phyloP scores from a whole-genome alignment of 768 basidiomycete species.

The Phaeolepiota aurea region DNA sequence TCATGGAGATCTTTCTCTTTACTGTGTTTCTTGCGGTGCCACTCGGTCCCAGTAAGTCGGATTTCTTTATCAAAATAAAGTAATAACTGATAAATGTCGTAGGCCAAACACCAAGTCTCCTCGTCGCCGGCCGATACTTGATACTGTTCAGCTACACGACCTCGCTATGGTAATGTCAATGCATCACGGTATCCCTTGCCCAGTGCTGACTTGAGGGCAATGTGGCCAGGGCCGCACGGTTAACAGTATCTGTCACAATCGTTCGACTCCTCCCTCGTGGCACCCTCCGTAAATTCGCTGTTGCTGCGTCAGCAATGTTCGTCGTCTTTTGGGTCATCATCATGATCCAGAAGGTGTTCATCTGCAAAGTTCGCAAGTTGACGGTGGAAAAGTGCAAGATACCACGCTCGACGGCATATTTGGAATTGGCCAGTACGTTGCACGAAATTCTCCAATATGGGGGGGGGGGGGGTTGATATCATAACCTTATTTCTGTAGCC shows the following conservation, averaged over 20 bases:
- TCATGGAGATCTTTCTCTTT: conserved; percentile 2
- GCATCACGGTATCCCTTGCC: neutral
- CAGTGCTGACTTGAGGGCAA: no score
- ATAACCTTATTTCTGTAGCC: neutral
- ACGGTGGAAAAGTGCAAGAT: neutral
- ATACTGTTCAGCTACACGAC: neutral
- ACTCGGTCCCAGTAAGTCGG: neutral
- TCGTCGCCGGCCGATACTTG: neutral
- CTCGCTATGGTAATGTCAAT: conserved; percentile 2
- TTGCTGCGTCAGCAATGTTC: neutral
- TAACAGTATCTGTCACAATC: conserved; percentile 9
- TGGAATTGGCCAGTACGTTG: conserved; percentile 3
- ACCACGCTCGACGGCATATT: neutral
- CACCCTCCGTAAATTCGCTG: neutral
- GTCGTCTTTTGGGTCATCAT: conserved; percentile 3
- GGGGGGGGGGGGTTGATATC: neutral
- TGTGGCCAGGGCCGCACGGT: conserved; percentile 3
- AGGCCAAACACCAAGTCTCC: neutral
- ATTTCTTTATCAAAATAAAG: no score
- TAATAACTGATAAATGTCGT: no score
- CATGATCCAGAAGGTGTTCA: conserved; percentile 6
- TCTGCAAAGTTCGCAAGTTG: conserved; percentile 1
- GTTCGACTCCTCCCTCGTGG: conserved; percentile 5
- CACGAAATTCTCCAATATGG: no score
- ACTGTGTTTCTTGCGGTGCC: neutral